Percentiles rank a stretch among this genome's conserved stretches.
Evolutionary conservation across 164 flowering plant genomes (phyloP).

Genomic region (Vitis labrusca): DNA sequence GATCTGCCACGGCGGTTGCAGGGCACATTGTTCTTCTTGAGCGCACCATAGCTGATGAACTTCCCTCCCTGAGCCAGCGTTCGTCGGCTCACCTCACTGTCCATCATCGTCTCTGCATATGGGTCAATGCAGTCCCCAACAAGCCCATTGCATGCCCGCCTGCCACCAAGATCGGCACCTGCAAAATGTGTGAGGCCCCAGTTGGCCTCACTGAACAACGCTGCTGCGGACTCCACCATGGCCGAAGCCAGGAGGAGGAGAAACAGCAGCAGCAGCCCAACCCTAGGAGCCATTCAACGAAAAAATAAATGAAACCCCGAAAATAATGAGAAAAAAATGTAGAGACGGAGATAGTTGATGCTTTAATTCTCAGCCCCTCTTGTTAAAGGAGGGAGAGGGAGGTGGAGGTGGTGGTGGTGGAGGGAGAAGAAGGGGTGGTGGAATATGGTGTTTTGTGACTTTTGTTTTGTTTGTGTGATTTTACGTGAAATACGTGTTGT

Average conservation of each 20-base stretch:
- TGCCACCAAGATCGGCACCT: slow-evolving; percentile 2
- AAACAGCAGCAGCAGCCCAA: slow-evolving; percentile 1
- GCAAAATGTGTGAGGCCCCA: slow-evolving; percentile 1
- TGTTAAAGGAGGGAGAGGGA: neutral
- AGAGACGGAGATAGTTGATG: neutral
- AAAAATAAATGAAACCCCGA: neutral
- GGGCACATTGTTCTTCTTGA: slow-evolving; percentile 27
- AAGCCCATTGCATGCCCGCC: slow-evolving; percentile 6
- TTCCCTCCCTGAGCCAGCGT: neutral
- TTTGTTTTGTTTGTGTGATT: slow-evolving; percentile 1
- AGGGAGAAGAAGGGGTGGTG: neutral
- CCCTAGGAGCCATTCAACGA: slow-evolving; percentile 7
- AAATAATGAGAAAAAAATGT: neutral
- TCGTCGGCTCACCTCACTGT: slow-evolving; percentile 27
- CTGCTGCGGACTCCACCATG: slow-evolving; percentile 6
- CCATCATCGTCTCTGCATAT: slow-evolving; percentile 28
- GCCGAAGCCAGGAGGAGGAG: slow-evolving; percentile 20
- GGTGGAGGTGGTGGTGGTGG: neutral
- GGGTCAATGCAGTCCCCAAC: slow-evolving; percentile 27
- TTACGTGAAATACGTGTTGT: slow-evolving; percentile 1
- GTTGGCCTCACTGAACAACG: neutral
- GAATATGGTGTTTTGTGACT: too few relatives aligned
- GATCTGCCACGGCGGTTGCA: slow-evolving; percentile 40
- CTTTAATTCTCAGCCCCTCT: slow-evolving; percentile 1
- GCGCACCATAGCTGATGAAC: slow-evolving; percentile 28